A percentile compares a stretch with the other conserved stretches of the same genome.
These are phyloP conservation scores for Alternaria conjuncta DNA, from an alignment of 2,329 filamentous ascomycete genomes.

Conservation along the genomic window DNA sequence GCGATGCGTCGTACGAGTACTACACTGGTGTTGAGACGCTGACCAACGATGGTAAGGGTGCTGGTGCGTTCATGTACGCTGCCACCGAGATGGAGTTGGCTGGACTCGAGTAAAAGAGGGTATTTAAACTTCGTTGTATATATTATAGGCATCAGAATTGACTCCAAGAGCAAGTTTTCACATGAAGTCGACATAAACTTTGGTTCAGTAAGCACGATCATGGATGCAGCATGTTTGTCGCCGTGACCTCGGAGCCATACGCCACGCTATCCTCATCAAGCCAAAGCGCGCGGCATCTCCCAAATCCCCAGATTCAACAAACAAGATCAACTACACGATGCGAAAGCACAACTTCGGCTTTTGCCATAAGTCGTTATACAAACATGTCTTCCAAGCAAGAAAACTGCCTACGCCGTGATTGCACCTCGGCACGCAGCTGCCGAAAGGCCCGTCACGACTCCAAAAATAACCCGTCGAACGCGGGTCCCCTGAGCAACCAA, in stretches of 20 bases:
- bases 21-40: slow-evolving; percentile 45
- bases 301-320: background rate
- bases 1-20: slow-evolving; percentile 58
- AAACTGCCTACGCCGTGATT: background rate
- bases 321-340: background rate
- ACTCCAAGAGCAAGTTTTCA: background rate
- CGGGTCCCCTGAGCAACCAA: slow-evolving; percentile 24
- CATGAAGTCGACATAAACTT: background rate
- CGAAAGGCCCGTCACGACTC: slow-evolving; percentile 12
- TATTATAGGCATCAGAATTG: background rate
- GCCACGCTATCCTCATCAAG: background rate
- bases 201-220: background rate
- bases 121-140: background rate
- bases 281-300: background rate
- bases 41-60: slow-evolving; percentile 51
- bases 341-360: background rate
- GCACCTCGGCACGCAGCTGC: background rate
- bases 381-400: background rate
- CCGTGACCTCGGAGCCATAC: background rate
- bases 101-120: slow-evolving; percentile 2
- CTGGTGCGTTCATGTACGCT: slow-evolving; percentile 51
- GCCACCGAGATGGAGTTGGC: slow-evolving; percentile 39
- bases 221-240: background rate
- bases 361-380: background rate
- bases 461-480: slow-evolving; percentile 21